Evolutionary conservation across 495 filamentous ascomycete genomes (phyloP), one percentile per base, ranked within the genome.

Genomic region (Astrothelium macrocarpum): DNA sequence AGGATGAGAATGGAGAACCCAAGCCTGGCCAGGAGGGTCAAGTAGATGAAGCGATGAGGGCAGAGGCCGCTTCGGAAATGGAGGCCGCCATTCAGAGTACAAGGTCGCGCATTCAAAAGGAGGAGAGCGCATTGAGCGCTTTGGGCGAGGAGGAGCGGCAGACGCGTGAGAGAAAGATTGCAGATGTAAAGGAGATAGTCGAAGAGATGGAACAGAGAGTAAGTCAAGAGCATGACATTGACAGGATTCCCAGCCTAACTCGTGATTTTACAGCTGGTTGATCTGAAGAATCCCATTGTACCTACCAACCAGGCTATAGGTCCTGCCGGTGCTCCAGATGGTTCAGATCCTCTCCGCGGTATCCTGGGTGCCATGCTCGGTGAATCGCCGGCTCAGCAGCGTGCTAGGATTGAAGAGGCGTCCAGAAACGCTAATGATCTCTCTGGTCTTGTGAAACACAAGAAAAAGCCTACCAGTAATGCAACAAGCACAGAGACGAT

Each of bases 201-300:
- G 81, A 79, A 45, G 91, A 96, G 68, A 93, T 96, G 90, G 86
- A 95, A 78, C 84, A 87, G 75, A 77, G 88, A 72, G 86, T 89
- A 79, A 80, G 79, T 29, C 25, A 16, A 16, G 10, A 49, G 23
- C 23, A 20, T 0, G 5, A 20, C 5, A 0, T 5, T 20, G 23
- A 20, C 5, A 20, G 5, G 45, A 49, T n/a, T 49, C 7, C 16
- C 5, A 49, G 16, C 1, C 16, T 49, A 18, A n/a, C 45, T 49
- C 32, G 1, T 49, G 14, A 32, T 32, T 53, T 18, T 18, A 32
- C 56, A 90, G 86, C 84, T 96, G 56, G 68, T 81, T 59, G 93
- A 97, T 61, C 83, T 96, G 5, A 84, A 79, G 26, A 86, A 85
- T 61, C 84, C 89, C 1, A 85, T 86, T 2, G 79, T 87, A 61